phyloP scores from a whole-genome alignment of 2,329 filamentous ascomycete species.

The Diatrype stigma region DNA sequence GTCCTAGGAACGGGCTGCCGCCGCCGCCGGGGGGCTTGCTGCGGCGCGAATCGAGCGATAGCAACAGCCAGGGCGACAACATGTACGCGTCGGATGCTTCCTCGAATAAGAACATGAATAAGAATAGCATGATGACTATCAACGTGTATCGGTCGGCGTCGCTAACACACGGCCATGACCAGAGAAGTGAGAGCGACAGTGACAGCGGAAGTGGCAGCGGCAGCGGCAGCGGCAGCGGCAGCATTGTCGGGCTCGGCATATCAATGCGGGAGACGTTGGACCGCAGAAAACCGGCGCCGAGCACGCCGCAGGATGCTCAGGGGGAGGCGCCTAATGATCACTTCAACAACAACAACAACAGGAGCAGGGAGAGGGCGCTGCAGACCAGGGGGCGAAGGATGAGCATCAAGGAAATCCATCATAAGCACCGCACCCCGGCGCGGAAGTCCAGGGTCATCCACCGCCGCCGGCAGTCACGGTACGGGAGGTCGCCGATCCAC shows the following conservation, averaged over 20 bases:
- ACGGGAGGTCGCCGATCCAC: background rate
- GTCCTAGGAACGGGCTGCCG: constrained; percentile 1
- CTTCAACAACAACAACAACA: background rate
- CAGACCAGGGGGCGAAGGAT: background rate
- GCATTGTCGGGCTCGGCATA: background rate
- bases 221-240: no score
- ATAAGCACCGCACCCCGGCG: background rate
- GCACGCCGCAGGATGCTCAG: background rate
- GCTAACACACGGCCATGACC: constrained; percentile 1
- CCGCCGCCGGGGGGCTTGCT: background rate
- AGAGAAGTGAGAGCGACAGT: background rate
- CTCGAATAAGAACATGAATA: constrained; percentile 1
- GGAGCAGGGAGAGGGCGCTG: background rate
- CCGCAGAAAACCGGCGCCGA: background rate
- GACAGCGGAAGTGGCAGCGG: background rate
- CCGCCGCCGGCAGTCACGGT: background rate
- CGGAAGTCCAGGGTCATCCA: background rate
- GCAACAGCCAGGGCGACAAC: background rate
- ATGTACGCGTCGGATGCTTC: background rate
- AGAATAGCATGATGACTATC: constrained; percentile 4
- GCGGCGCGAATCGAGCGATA: constrained; percentile 1
- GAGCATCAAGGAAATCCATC: background rate
- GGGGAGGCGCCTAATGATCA: background rate
- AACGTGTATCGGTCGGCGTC: constrained; percentile 2
- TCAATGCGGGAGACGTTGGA: background rate